A percentile compares a stretch with the other conserved stretches of the same genome.
Evolutionary conservation across 2,329 filamentous ascomycete genomes (phyloP).

Genomic region (Ophiostoma ips): DNA sequence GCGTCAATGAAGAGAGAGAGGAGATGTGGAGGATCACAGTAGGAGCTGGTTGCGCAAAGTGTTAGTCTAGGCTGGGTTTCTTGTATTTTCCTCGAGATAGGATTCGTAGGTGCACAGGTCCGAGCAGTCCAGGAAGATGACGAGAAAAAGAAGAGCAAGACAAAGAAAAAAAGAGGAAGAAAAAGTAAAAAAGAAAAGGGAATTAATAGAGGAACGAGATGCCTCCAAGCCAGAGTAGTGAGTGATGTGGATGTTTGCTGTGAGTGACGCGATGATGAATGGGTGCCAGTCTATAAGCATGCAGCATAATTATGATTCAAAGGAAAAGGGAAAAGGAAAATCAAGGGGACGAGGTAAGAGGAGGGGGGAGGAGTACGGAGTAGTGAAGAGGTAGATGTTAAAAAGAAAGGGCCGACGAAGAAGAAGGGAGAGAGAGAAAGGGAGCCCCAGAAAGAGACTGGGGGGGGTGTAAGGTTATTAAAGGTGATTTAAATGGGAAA

Average conservation of each 20-base stretch:
- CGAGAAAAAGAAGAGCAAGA: neutral
- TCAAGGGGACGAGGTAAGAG: neutral
- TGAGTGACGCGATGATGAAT: neutral
- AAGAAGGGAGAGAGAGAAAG: constrained; percentile 3
- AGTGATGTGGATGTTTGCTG: neutral
- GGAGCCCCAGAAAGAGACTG: too few relatives aligned
- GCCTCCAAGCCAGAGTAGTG: neutral
- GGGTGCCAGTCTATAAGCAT: constrained; percentile 4
- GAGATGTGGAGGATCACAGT: too few relatives aligned
- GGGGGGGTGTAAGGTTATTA: neutral
- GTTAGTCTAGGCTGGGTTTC: too few relatives aligned
- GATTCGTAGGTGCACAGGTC: too few relatives aligned
- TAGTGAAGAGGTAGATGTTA: neutral
- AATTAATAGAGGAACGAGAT: neutral
- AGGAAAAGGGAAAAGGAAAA: neutral
- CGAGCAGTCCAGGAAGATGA: too few relatives aligned
- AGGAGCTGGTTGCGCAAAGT: too few relatives aligned
- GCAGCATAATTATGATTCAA: constrained; percentile 4
- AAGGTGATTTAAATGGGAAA: neutral
- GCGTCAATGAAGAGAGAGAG: too few relatives aligned
- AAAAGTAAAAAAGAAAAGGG: neutral
- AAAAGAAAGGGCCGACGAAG: neutral
- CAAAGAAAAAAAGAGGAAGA: neutral
- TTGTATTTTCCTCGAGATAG: too few relatives aligned
- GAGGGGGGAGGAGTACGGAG: too few relatives aligned